Evolutionary conservation across 495 filamentous ascomycete genomes (phyloP).

Genomic region (Penicillium paxilli): DNA sequence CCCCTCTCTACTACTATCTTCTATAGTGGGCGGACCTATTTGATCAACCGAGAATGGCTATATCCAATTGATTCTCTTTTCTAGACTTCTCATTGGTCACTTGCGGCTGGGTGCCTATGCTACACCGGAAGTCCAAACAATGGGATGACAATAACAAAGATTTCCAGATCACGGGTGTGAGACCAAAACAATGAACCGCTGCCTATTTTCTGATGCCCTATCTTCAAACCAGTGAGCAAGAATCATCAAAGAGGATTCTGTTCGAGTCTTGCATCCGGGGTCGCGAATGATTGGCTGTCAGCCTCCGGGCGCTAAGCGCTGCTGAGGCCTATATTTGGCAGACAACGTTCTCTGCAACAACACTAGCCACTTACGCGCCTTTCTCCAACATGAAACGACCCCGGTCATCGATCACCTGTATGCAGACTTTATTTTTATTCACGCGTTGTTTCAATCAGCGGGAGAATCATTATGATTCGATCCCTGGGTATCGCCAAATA

Average conservation of each 20-base stretch:
- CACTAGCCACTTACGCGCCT: constrained; percentile 11
- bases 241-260: constrained; percentile 1
- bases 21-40: too few relatives aligned
- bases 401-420: constrained; percentile 6
- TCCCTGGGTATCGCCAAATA: constrained; percentile 1
- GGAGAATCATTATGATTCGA: constrained; percentile 15
- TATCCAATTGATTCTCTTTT: too few relatives aligned
- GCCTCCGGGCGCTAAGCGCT: constrained; percentile 24
- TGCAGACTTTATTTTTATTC: constrained; percentile 18
- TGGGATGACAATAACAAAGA: constrained; percentile 24
- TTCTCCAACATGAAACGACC: constrained; percentile 21
- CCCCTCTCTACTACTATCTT: too few relatives aligned
- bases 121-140: too few relatives aligned
- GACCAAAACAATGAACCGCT: background rate
- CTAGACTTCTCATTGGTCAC: too few relatives aligned
- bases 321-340: constrained; percentile 22
- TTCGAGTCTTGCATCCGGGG: constrained; percentile 6
- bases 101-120: too few relatives aligned
- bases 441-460: constrained; percentile 18
- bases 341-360: constrained; percentile 8
- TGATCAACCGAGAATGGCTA: too few relatives aligned
- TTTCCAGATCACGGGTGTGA: background rate
- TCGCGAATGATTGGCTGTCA: constrained; percentile 16
- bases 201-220: background rate
- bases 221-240: background rate